These are phyloP conservation scores for Salix koriyanagi DNA, from an alignment of 345 rosid genomes.

Conservation along the genomic window DNA sequence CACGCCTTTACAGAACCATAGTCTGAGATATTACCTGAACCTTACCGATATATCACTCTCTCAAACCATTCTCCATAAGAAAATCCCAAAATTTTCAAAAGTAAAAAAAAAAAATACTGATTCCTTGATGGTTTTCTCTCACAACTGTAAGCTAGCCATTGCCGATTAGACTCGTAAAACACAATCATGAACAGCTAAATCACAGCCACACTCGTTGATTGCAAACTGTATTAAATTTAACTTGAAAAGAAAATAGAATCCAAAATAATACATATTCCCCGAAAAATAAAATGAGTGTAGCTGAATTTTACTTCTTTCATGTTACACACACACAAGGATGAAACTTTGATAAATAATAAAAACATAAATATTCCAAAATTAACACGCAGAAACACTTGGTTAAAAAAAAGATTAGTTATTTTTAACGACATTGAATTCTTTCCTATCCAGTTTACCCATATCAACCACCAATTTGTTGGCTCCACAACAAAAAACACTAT, in stretches of 20 bases:
- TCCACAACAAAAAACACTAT: background rate
- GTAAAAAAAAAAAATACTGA: no score
- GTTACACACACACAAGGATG: no score
- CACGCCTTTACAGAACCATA: no score
- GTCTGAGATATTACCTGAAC: no score
- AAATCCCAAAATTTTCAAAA: background rate
- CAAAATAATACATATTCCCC: no score
- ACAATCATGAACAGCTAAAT: background rate
- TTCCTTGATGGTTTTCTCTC: background rate
- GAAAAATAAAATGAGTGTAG: background rate
- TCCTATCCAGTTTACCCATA: background rate
- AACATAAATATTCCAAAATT: background rate
- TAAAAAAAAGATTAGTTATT: background rate
- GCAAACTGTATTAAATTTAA: no score
- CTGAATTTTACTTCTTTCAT: no score
- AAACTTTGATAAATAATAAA: no score
- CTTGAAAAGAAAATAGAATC: no score
- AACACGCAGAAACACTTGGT: background rate
- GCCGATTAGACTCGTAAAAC: background rate
- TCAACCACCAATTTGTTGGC: background rate
- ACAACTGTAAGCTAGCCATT: constrained; percentile 2
- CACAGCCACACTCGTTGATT: background rate
- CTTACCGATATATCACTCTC: no score
- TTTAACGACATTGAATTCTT: background rate
- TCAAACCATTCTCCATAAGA: no score